Base-by-base conservation (phyloP, 1,284 basidiomycete species). In the Heterobasidion annosum region DNA sequence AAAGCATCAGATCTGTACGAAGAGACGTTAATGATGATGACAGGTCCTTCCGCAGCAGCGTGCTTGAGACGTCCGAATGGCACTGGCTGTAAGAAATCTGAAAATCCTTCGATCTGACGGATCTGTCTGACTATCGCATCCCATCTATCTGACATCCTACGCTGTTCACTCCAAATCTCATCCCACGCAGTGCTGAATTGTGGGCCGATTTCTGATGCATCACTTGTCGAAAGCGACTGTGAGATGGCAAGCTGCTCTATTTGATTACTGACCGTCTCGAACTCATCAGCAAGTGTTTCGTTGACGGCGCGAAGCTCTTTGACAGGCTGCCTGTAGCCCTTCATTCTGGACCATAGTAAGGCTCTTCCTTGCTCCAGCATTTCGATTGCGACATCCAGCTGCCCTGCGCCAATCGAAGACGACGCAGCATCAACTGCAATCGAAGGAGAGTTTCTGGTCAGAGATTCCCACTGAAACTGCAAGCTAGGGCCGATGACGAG, bases 361-460 rank as follows among this genome's bases (percentile, higher is more conserved):
- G 64, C 57, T 18, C 68, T 56, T 3, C 69, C 68, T 50, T 63
- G 61, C 54, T 71, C 70, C 1, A 71, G 56, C 18, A 68, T 51
- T 43, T 68, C 68, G 8, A 80, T 59, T 3, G 69, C 68, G 15
- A 59, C 53, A 8, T 64, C 56, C 52, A 71, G 68, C 51, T 71
- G 64, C 8, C 60, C 59, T 12, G 61, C 19, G 0, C 66, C 66
- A 19, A 75, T 70, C 1, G 67, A 63, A 56, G 63, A 68, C 12
- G 67, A 60, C 3, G 70, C 71, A 15, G 70, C 69, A 53, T 73
- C 72, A 46, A 49, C 48, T 3, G 52, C 13, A n/a, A 47, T 42
- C 13, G n/a, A 42, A 6, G 9, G 9, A 13, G 6, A 40, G 16
- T 13, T 1, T 16, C 46, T 34, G 32, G 8, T 42, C 34, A 51